These are phyloP conservation scores for Colletotrichum musicola DNA, from an alignment of 2,329 filamentous ascomycete species.

Conservation along the genomic window DNA sequence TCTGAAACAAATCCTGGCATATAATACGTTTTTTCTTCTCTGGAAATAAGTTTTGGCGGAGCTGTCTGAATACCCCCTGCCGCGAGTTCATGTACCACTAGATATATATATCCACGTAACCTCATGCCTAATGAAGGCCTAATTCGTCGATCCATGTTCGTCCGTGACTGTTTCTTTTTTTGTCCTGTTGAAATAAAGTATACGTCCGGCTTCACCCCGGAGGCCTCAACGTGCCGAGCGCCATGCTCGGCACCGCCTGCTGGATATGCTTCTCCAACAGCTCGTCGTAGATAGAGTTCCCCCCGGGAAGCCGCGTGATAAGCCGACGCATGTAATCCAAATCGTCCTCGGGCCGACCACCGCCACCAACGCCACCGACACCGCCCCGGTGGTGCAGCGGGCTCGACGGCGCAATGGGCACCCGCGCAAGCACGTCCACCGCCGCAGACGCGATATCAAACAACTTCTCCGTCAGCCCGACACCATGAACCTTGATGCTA, in stretches of 20 bases:
- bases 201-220: not conserved
- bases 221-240: constrained; percentile 11
- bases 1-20: not conserved
- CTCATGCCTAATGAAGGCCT: constrained; percentile 17
- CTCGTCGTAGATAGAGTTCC: constrained; percentile 52
- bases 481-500: constrained; percentile 57
- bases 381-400: constrained; percentile 28
- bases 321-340: constrained; percentile 52
- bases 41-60: not conserved
- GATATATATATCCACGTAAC: constrained; percentile 27
- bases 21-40: not conserved
- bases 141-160: not conserved
- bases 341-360: constrained; percentile 51
- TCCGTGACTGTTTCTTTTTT: not conserved
- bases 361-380: constrained; percentile 41
- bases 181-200: not conserved
- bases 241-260: constrained; percentile 48
- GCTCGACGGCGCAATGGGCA: constrained; percentile 50
- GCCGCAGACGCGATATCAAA: constrained; percentile 60
- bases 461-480: constrained; percentile 60
- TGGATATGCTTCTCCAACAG: constrained; percentile 56
- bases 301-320: constrained; percentile 54
- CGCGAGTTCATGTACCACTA: constrained; percentile 14
- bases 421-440: constrained; percentile 58
- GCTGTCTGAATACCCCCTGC: constrained; percentile 9